These are phyloP conservation scores for Fusarium coffeatum DNA, from an alignment of 2,329 filamentous ascomycete genomes.

Conservation along the genomic window DNA sequence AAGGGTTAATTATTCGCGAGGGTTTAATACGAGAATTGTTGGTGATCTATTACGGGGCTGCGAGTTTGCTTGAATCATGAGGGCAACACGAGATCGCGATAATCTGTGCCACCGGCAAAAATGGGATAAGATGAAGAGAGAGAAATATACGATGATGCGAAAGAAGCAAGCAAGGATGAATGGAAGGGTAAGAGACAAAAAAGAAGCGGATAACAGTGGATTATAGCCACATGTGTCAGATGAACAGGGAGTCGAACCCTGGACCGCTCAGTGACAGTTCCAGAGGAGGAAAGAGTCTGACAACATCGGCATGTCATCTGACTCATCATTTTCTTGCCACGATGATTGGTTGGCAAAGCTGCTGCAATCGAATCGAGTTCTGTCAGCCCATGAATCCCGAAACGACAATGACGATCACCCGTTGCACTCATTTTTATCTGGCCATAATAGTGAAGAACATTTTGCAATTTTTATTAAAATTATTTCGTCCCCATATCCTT, in stretches of 20 bases:
- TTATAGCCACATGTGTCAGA: constrained; percentile 22
- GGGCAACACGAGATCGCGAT: neutral
- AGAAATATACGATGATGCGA: neutral
- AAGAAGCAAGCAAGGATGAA: neutral
- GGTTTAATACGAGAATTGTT: neutral
- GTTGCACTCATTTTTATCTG: neutral
- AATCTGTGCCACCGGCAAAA: neutral
- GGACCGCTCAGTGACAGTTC: constrained; percentile 24
- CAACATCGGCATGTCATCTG: constrained; percentile 20
- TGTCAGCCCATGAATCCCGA: neutral
- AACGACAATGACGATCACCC: neutral
- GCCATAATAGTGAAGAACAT: too few species aligned
- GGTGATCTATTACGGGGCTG: neutral
- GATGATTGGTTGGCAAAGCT: neutral
- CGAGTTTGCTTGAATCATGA: neutral
- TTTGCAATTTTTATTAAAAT: rapidly evolving
- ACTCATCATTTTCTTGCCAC: constrained; percentile 20
- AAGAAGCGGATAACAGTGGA: constrained; percentile 15
- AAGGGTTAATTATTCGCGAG: neutral
- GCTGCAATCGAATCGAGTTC: rapidly evolving
- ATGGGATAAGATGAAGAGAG: neutral
- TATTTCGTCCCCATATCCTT: neutral
- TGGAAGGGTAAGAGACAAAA: neutral
- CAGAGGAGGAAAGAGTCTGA: constrained; percentile 8
- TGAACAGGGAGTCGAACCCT: constrained; percentile 40